These are phyloP conservation scores for Trichoderma reesei DNA, from an alignment of 495 filamentous ascomycete species.

Conservation along the genomic window DNA sequence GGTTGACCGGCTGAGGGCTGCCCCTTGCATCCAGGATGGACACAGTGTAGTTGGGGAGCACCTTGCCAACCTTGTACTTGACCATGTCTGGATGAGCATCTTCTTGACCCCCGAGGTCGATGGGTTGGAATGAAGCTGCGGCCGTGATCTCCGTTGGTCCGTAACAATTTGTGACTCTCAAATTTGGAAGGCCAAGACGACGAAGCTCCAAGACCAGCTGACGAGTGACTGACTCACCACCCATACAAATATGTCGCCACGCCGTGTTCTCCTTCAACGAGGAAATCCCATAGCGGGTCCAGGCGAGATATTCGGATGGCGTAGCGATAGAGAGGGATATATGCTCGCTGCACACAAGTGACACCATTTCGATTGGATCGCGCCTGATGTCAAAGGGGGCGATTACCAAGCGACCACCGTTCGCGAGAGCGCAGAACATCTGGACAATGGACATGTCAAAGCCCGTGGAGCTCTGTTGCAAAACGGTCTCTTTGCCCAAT, in stretches of 20 bases:
- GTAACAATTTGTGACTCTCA: slow-evolving; percentile 23
- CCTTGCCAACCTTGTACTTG: neutral
- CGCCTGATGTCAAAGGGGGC: slow-evolving; percentile 14
- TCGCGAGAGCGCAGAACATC: slow-evolving; percentile 20
- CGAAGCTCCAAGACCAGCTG: slow-evolving; percentile 15
- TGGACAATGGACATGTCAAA: slow-evolving; percentile 26
- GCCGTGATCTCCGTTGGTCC: slow-evolving; percentile 23
- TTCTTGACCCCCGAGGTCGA: no score
- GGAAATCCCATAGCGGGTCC: slow-evolving; percentile 14
- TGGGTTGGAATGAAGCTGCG: neutral
- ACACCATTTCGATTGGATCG: slow-evolving; percentile 18
- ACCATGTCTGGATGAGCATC: no score
- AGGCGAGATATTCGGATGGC: slow-evolving; percentile 20
- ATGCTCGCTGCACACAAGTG: slow-evolving; percentile 13
- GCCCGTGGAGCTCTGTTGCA: slow-evolving; percentile 22
- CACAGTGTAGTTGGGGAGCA: slow-evolving; percentile 2
- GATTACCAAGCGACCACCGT: slow-evolving; percentile 20
- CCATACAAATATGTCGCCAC: slow-evolving; percentile 20
- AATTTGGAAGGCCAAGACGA: slow-evolving; percentile 10
- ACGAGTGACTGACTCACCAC: slow-evolving; percentile 19
- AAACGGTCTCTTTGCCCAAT: slow-evolving; percentile 11
- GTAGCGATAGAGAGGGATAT: slow-evolving; percentile 21
- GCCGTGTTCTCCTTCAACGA: neutral
- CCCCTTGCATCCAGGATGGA: slow-evolving; percentile 37
- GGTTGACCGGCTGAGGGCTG: slow-evolving; percentile 27